A percentile compares a stretch with the other conserved stretches of the same genome.
These are phyloP conservation scores for Xylaria sp. DNA, from an alignment of 2,329 filamentous ascomycete species.

Conservation along the genomic window DNA sequence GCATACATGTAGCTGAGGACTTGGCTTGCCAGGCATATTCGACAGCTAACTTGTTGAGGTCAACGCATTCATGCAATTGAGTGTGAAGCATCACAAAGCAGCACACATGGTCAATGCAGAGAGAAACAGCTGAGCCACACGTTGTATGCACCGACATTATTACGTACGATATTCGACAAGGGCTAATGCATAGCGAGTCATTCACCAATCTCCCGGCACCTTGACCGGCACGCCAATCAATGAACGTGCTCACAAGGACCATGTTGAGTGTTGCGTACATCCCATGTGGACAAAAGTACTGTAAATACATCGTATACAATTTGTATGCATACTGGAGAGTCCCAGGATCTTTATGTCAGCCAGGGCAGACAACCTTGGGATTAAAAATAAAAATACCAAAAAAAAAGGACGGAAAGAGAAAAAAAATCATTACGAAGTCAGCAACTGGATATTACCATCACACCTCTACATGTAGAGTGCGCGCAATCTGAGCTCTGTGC, in stretches of 20 bases:
- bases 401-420: neutral
- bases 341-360: conserved; percentile 29
- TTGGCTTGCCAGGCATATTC: conserved; percentile 27
- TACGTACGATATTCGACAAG: conserved; percentile 38
- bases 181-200: conserved; percentile 39
- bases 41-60: conserved; percentile 20
- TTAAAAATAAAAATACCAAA: neutral
- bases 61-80: conserved; percentile 24
- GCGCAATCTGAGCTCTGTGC: neutral
- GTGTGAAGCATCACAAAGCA: conserved; percentile 17
- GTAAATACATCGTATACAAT: conserved; percentile 5
- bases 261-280: conserved; percentile 14
- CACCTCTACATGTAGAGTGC: neutral
- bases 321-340: conserved; percentile 16
- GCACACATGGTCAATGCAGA: conserved; percentile 25
- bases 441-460: neutral
- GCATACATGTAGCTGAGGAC: conserved; percentile 13
- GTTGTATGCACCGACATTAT: conserved; percentile 37
- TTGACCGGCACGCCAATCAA: conserved; percentile 35
- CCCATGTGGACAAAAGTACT: neutral
- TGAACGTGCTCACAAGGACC: conserved; percentile 16
- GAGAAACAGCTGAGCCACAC: conserved; percentile 33
- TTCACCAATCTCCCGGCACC: conserved; percentile 38
- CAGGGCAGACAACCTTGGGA: conserved; percentile 22
- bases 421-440: neutral